phyloP scores from a whole-genome alignment of 2,329 filamentous ascomycete species.

The Cladobotryum protrusum region DNA sequence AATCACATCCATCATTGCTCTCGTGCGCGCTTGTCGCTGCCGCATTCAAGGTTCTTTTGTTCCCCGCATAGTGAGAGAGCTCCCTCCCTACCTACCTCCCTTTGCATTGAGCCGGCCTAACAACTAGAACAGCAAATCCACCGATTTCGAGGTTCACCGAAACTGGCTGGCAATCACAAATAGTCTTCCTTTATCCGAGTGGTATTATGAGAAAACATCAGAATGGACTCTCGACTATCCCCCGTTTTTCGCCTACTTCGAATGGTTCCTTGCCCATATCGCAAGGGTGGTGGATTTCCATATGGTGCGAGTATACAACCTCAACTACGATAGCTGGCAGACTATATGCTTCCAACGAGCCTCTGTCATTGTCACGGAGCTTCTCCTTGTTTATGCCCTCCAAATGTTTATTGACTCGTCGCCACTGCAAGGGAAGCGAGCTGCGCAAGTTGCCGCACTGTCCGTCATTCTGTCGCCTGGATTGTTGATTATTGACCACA shows the following conservation, averaged over 20 bases:
- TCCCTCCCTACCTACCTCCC: slow-evolving; percentile 1
- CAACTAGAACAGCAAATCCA: slow-evolving; percentile 71
- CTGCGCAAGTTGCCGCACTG: slow-evolving; percentile 78
- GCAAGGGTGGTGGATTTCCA: slow-evolving; percentile 70
- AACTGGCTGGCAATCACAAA: slow-evolving; percentile 98
- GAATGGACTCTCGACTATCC: slow-evolving; percentile 99
- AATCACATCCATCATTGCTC: slow-evolving; percentile 76
- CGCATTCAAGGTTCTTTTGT: slow-evolving; percentile 84
- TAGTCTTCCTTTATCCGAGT: slow-evolving; percentile 77
- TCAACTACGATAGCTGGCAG: slow-evolving; percentile 86
- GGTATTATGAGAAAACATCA: slow-evolving; percentile 96
- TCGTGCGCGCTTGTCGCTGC: slow-evolving; percentile 83
- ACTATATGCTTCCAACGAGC: slow-evolving; percentile 87
- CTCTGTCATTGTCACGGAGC: slow-evolving; percentile 81
- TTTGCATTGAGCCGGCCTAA: not conserved
- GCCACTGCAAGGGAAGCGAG: slow-evolving; percentile 57
- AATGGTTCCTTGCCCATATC: slow-evolving; percentile 81
- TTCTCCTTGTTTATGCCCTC: slow-evolving; percentile 77
- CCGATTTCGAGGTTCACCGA: slow-evolving; percentile 96
- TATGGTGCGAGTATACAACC: slow-evolving; percentile 75
- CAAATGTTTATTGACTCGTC: slow-evolving; percentile 73
- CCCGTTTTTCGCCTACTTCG: slow-evolving; percentile 95
- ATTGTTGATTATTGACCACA: slow-evolving; percentile 93
- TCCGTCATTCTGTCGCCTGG: slow-evolving; percentile 89
- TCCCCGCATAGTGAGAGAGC: slow-evolving; percentile 78